A percentile compares a stretch with the other conserved stretches of the same genome.
Conservation (phyloP, 306 rosid genomes). For the Mimosa bimucronata region DNA sequence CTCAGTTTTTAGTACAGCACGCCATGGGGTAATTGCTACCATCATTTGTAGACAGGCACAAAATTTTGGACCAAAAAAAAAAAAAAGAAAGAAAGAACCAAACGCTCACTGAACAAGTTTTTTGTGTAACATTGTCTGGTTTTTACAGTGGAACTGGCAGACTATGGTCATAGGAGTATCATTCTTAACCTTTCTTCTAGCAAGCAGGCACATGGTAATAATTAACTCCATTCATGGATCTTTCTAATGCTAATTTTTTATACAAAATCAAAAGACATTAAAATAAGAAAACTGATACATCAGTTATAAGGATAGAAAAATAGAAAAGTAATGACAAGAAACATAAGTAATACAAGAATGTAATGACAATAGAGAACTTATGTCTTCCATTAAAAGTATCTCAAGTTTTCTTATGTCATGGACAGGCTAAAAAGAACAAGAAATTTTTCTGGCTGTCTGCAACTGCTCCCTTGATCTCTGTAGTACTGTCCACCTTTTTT, state of each 20-base stretch:
- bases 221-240: constrained; percentile 16
- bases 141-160: constrained; percentile 89
- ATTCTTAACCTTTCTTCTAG: constrained; percentile 66
- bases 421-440: constrained; percentile 67
- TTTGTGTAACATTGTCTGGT: constrained; percentile 11
- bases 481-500: constrained; percentile 65
- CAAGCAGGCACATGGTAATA: constrained; percentile 69
- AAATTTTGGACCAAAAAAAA: neutral
- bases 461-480: constrained; percentile 78
- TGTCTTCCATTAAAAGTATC: constrained; percentile 21
- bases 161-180: constrained; percentile 70
- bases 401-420: constrained; percentile 15
- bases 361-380: too few relatives aligned
- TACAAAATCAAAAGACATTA: too few relatives aligned
- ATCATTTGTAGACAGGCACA: neutral
- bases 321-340: too few relatives aligned
- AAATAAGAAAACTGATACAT: too few relatives aligned
- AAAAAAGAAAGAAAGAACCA: too few relatives aligned
- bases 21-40: constrained; percentile 65
- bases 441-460: constrained; percentile 85
- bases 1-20: constrained; percentile 55
- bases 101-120: neutral
- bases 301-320: too few relatives aligned
- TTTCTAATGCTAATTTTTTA: neutral
- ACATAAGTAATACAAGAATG: too few relatives aligned